phyloP scores from a whole-genome alignment of 2,329 filamentous ascomycete genomes.

The Hypoxylon sp. region DNA sequence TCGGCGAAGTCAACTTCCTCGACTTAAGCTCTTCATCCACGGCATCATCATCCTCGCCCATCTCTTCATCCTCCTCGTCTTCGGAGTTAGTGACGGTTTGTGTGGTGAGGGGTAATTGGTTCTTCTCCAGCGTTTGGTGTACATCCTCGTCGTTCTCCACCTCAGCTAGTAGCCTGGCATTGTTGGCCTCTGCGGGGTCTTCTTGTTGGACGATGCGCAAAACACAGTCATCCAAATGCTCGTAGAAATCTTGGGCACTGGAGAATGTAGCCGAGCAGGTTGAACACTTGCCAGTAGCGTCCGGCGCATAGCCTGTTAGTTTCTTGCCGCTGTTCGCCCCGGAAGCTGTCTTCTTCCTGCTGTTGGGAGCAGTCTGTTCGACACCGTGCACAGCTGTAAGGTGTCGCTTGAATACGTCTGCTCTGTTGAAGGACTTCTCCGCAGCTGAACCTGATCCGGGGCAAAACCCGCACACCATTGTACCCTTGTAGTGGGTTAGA shows the following conservation, averaged over 20 bases:
- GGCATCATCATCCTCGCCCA: conserved; percentile 71
- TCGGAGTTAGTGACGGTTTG: conserved; percentile 55
- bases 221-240: conserved; percentile 89
- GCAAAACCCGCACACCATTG: conserved; percentile 98
- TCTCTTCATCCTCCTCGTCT: conserved; percentile 71
- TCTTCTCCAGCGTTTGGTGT: conserved; percentile 74
- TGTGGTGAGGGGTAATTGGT: conserved; percentile 67
- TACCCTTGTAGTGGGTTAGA: conserved; percentile 96
- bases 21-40: conserved; percentile 71
- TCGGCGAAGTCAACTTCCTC: conserved; percentile 66
- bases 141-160: conserved; percentile 76
- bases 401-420: conserved; percentile 97
- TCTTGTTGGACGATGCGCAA: conserved; percentile 80
- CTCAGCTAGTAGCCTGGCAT: conserved; percentile 75
- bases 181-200: conserved; percentile 78
- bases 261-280: conserved; percentile 92
- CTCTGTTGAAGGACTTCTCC: conserved; percentile 96
- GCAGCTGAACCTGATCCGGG: conserved; percentile 87
- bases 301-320: conserved; percentile 78
- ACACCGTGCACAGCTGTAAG: conserved; percentile 93
- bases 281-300: conserved; percentile 93
- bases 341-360: conserved; percentile 73
- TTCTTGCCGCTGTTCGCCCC: conserved; percentile 70
- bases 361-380: conserved; percentile 93
- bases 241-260: conserved; percentile 98